A percentile compares a stretch with the other conserved stretches of the same genome.
phyloP scores from a whole-genome alignment of 2,329 filamentous ascomycete genomes.

The Tolypocladium nubicola region DNA sequence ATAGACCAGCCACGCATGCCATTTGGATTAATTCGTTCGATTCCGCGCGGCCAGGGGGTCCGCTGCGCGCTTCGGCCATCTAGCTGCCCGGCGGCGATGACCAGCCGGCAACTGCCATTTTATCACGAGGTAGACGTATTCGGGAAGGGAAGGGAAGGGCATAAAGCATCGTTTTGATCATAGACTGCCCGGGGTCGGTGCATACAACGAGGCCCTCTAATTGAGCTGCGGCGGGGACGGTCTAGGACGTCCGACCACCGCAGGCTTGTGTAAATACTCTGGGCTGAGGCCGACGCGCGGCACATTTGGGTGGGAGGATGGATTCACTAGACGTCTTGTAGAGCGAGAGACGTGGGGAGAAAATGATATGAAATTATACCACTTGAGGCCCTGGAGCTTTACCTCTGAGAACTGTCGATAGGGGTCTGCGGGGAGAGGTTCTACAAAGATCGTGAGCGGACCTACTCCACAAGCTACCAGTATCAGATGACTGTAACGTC shows the following conservation, averaged over 20 bases:
- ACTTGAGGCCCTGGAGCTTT: background rate
- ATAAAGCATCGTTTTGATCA: slow-evolving; percentile 4
- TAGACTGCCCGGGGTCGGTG: slow-evolving; percentile 3
- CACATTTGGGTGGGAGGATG: background rate
- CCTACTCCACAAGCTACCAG: too few species aligned
- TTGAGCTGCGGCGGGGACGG: slow-evolving; percentile 1
- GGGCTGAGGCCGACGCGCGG: background rate
- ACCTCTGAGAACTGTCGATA: too few species aligned
- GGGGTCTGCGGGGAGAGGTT: too few species aligned
- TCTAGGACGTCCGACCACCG: background rate
- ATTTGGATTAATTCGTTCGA: background rate
- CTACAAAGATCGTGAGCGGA: too few species aligned
- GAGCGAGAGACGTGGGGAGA: background rate
- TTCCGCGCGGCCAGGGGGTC: background rate
- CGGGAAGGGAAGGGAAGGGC: background rate
- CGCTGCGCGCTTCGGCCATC: background rate
- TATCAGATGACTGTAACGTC: too few species aligned
- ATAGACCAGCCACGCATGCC: background rate
- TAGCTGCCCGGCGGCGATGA: background rate
- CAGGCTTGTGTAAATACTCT: slow-evolving; percentile 6
- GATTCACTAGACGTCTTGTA: background rate
- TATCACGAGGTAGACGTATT: slow-evolving; percentile 6
- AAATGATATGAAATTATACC: background rate
- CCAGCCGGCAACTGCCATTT: background rate
- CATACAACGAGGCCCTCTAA: slow-evolving; percentile 2